Evolutionary conservation across 352 stramenopile genomes (phyloP), one percentile per base, ranked within the genome.

Genomic region (Detonula confervacea): DNA sequence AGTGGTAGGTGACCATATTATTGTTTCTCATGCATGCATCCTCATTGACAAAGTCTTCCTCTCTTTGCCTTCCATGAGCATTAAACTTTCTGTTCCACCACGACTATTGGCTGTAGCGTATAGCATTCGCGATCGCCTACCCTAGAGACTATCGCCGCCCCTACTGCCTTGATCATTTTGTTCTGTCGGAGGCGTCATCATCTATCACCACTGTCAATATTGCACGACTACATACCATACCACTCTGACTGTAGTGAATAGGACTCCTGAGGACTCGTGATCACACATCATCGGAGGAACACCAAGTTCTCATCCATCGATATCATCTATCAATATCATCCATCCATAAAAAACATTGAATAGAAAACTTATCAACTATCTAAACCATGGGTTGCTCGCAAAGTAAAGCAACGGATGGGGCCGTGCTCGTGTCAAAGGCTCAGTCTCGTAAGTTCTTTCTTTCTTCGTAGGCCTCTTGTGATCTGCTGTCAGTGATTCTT

Each of bases 341-440:
- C 30, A 7, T 57, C 9, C 9, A 57, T 18, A 25, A 37, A n/a
- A 57, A 14, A 35, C 9, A 30, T 37, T 7, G 8, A 35, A 52
- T 35, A 30, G 52, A 24, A 12, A 63, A 20, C 27, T n/a, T n/a
- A n/a, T n/a, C n/a, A n/a, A n/a, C n/a, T n/a, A n/a, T n/a, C n/a
- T n/a, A n/a, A n/a, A n/a, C n/a, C n/a, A 77, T 77, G 68, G 68
- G 68, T 49, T 77, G 68, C 33, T 29, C 44, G 0, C 46, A 68
- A 30, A 77, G 68, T 47, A 77, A 77, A 70, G 16, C 57, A 33
- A 64, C 68, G 12, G 20, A 46, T 6, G 57, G 33, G 8, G 57
- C 56, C 1, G 57, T 70, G 1, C 42, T 27, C 22, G 16, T 56
- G 12, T 18, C 66, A 16, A 76, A 62, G 16, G 11, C 25, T 33